Conservation (phyloP, 345 rosid species). For the Garcia nutans region DNA sequence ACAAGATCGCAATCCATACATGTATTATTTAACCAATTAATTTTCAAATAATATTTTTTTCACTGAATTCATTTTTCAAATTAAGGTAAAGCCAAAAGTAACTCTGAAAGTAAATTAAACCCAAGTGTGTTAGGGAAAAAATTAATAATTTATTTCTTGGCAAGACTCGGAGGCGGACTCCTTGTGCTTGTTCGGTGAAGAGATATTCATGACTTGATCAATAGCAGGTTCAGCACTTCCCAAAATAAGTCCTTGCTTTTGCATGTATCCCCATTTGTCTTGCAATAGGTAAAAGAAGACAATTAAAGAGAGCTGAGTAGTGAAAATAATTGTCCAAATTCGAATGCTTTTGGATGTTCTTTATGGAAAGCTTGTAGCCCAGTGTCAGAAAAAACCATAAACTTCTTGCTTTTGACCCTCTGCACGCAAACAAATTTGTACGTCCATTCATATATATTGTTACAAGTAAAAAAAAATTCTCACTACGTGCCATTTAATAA, state of each 20-base stretch:
- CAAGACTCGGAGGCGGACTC: slow-evolving; percentile 27
- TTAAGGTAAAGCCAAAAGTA: too few relatives aligned
- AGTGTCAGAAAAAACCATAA: slow-evolving; percentile 47
- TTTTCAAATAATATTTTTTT: too few relatives aligned
- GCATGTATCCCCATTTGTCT: slow-evolving; percentile 57
- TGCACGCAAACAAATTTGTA: slow-evolving; percentile 14
- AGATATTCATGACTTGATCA: slow-evolving; percentile 16
- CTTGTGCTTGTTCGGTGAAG: slow-evolving; percentile 11
- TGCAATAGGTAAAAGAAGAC: slow-evolving; percentile 53
- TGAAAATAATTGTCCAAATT: slow-evolving; percentile 46
- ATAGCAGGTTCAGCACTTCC: slow-evolving; percentile 29
- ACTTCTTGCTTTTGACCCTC: slow-evolving; percentile 54
- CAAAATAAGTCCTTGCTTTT: slow-evolving; percentile 41
- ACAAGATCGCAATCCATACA: too few relatives aligned
- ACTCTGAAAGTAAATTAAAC: too few relatives aligned
- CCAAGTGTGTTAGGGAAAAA: too few relatives aligned
- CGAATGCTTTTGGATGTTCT: slow-evolving; percentile 51
- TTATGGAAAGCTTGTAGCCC: slow-evolving; percentile 53
- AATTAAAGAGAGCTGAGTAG: slow-evolving; percentile 38
- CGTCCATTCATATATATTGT: too few relatives aligned
- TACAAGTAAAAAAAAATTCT: too few relatives aligned
- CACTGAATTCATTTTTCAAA: too few relatives aligned
- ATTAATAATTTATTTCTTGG: slow-evolving; percentile 7
- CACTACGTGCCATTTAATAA: too few relatives aligned
- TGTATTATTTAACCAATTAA: too few relatives aligned